Evolutionary conservation across 257 asterid species (phyloP), one percentile per base, ranked within the genome.

Genomic region (Anisodus tanguticus): DNA sequence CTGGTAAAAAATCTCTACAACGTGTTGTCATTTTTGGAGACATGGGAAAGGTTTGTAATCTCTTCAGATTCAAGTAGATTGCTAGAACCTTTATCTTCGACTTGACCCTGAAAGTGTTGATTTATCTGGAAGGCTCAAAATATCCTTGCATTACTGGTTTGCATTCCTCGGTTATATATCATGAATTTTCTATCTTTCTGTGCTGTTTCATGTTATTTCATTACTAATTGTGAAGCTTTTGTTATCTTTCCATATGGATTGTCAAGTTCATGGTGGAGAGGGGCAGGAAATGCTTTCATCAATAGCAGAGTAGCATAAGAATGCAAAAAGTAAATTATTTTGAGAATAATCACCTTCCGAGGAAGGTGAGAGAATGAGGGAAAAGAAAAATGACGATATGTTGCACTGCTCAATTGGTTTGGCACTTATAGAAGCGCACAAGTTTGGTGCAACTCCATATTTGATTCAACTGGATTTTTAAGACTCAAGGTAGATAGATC

Each of bases 1-100:
- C 99, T 9, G 99, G 98, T 71, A 95, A 97, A 88, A 90, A 89
- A 87, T 95, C 99, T 63, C 55, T 97, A 7, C 99, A 97, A 76
- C 92, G 92, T 59, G 92, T 92, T 35, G 90, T 97, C 87, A 89
- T 97, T 86, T 97, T 97, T 9, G 98, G 99, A 10, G 99, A 97
- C 89, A 91, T 97, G 98, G 99, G 99, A 87, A 97, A 97, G 99
- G 98, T 94, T 82, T 41, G 84, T 57, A 58, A 49, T 81, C 58
- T 74, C 62, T 47, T 72, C 59, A 49, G 45, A 22, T 49, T 74
- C 59, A 74, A 43, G 49, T 49, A 49, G 19, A 74, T 72, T 0
- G 60, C 80, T 72, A 45, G 58, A 49, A 49, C 43, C 55, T 45
- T 49, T 74, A 5, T 12, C 9, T 37, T 68, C 8, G 35, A 0